These are phyloP conservation scores for Cladosporium sp. DNA, from an alignment of 2,329 filamentous ascomycete species.

Conservation along the genomic window DNA sequence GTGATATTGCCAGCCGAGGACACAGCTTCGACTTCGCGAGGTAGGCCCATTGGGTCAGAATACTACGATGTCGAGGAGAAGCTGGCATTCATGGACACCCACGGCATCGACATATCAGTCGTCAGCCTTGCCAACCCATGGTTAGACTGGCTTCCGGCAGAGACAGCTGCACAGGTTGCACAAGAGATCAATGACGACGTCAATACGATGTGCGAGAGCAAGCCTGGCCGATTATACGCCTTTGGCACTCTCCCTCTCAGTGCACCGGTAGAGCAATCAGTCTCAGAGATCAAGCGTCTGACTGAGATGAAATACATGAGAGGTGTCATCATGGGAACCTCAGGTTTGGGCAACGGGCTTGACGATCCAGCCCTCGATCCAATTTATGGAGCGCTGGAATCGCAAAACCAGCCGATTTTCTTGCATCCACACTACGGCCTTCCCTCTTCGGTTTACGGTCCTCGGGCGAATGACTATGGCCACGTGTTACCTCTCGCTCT, in stretches of 20 bases:
- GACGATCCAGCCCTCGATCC: conserved; percentile 72
- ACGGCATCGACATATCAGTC: conserved; percentile 76
- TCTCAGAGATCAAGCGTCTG: conserved; percentile 62
- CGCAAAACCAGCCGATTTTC: conserved; percentile 66
- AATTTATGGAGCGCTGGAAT: conserved; percentile 66
- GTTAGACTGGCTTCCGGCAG: conserved; percentile 73
- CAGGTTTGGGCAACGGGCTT: conserved; percentile 72
- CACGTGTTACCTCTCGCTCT: conserved; percentile 82
- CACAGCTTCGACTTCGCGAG: conserved; percentile 48
- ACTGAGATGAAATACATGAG: conserved; percentile 62
- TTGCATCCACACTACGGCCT: conserved; percentile 91
- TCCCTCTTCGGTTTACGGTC: conserved; percentile 73
- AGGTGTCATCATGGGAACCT: conserved; percentile 85
- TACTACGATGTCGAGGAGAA: conserved; percentile 79
- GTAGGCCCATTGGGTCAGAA: conserved; percentile 76
- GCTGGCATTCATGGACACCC: conserved; percentile 80
- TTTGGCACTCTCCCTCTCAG: conserved; percentile 80
- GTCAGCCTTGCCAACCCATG: conserved; percentile 90
- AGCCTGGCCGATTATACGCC: conserved; percentile 69
- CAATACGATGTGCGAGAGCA: conserved; percentile 62
- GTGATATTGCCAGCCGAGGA: conserved; percentile 31
- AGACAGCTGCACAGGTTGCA: conserved; percentile 61
- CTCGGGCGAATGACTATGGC: conserved; percentile 69
- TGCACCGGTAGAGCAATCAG: conserved; percentile 57
- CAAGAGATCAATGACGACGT: conserved; percentile 73